Evolutionary conservation across 1,139 yeast species (phyloP), one percentile per base, ranked within the genome.

Genomic region (Lodderomyces elongisporus): DNA sequence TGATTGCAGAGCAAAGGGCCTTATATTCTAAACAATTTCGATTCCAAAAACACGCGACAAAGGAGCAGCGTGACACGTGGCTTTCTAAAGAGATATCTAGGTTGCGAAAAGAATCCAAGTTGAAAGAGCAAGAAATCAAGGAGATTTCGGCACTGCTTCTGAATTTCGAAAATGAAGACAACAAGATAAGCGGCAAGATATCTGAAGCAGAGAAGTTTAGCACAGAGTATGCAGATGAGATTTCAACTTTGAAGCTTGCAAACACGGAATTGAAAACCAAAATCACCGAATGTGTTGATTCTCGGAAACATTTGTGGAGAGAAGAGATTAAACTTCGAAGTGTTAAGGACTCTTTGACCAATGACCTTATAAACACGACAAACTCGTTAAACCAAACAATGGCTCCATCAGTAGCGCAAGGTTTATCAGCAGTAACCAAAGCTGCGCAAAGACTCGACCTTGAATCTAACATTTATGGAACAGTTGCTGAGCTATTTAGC

Each of bases 401-500:
- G 85, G 89, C 75, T 59, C 71, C 84, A 45, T 69, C 76, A 4
- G 76, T 79, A 45, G 74, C 85, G 5, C 63, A 70, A 32, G 96
- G 96, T 12, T 60, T 88, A 13, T 70, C 70, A 21, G 77, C 87
- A 2, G 85, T 87, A 3, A 71, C 70, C 34, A 60, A 70, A 8
- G 80, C 88, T 25, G 66, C 81, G 0, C 59, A 69, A 28, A 68
- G 67, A 35, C 57, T 84, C 32, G 74, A 76, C 8, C 55, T 88
- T 25, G 56, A 61, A 2, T 60, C 59, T 2, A 75, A 81, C 5
- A 93, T 87, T 3, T 79, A 74, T 56, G 98, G 98, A 0, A 80
- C 95, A 0, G 58, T 91, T 15, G 93, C 94, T 22, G 95, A 88
- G 43, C 62, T 91, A 24, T 82, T 91, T 39, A 70, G 70, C 36